Evolutionary conservation across 2,329 filamentous ascomycete genomes (phyloP).

Genomic region (Verticillium dahliae): DNA sequence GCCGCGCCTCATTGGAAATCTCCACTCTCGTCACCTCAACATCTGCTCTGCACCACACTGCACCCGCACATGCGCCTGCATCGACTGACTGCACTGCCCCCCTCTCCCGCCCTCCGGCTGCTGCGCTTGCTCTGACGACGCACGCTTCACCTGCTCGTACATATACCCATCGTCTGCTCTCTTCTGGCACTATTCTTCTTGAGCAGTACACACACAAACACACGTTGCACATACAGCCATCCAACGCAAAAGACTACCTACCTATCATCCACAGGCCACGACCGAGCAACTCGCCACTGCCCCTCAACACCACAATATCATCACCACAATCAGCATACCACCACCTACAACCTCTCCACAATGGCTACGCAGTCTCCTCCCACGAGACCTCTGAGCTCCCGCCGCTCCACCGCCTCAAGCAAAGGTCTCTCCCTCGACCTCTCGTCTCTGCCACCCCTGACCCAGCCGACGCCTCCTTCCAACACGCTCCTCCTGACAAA

Average conservation of each 20-base stretch:
- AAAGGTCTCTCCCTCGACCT: conserved; percentile 64
- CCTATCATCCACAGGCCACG: background rate
- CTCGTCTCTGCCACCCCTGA: conserved; percentile 62
- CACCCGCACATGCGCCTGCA: background rate
- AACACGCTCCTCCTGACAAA: conserved; percentile 85
- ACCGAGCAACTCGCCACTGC: background rate
- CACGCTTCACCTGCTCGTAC: background rate
- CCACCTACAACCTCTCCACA: background rate
- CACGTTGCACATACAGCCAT: background rate
- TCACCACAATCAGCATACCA: background rate
- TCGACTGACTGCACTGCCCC: background rate
- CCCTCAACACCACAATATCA: background rate
- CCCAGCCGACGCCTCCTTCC: conserved; percentile 66
- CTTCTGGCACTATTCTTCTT: background rate
- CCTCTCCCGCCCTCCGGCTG: background rate
- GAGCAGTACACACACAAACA: background rate
- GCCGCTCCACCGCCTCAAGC: conserved; percentile 34
- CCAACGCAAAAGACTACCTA: too few relatives aligned
- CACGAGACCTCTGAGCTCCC: conserved; percentile 23
- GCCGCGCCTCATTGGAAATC: background rate
- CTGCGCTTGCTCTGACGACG: background rate
- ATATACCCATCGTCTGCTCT: background rate
- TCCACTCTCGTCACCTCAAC: background rate
- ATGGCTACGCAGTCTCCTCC: conserved; percentile 15
- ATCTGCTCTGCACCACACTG: too few relatives aligned